Evolutionary conservation across 495 filamentous ascomycete species (phyloP).

Genomic region (Podospora conica): DNA sequence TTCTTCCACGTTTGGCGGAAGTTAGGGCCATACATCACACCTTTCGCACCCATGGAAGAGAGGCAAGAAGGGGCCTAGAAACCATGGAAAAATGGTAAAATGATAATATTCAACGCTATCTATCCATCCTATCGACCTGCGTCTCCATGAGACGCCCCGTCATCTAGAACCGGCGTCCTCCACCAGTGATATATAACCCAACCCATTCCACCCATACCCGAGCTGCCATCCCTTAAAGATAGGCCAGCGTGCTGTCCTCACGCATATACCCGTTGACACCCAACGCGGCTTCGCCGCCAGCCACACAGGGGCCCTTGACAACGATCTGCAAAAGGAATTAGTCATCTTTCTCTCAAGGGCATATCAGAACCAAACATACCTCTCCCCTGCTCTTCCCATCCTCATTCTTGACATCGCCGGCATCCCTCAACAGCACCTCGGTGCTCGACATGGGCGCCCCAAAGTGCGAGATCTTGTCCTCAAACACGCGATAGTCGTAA

Average conservation of each 20-base stretch:
- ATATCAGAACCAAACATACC: slow-evolving; percentile 35
- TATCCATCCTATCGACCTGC: neutral
- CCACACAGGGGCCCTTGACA: slow-evolving; percentile 62
- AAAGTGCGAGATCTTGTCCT: slow-evolving; percentile 62
- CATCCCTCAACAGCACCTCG: slow-evolving; percentile 67
- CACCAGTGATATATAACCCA: neutral
- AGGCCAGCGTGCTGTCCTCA: slow-evolving; percentile 50
- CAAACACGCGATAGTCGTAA: slow-evolving; percentile 73
- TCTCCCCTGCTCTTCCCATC: slow-evolving; percentile 57
- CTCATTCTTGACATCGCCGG: slow-evolving; percentile 48
- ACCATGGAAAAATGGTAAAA: too few relatives aligned
- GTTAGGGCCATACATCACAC: neutral
- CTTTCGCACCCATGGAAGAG: neutral
- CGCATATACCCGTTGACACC: slow-evolving; percentile 52
- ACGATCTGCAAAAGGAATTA: slow-evolving; percentile 41
- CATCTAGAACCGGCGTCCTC: neutral
- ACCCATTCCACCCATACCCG: neutral
- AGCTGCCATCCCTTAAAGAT: slow-evolving; percentile 20
- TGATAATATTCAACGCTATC: neutral
- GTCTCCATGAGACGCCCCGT: neutral
- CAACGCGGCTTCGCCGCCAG: slow-evolving; percentile 52
- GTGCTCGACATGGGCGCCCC: slow-evolving; percentile 73
- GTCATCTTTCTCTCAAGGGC: neutral
- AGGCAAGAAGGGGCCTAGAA: neutral
- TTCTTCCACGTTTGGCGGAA: neutral